A percentile compares a stretch with the other conserved stretches of the same genome.
Evolutionary conservation across 2,329 filamentous ascomycete species (phyloP).

Genomic region (Xylariaceae sp.): DNA sequence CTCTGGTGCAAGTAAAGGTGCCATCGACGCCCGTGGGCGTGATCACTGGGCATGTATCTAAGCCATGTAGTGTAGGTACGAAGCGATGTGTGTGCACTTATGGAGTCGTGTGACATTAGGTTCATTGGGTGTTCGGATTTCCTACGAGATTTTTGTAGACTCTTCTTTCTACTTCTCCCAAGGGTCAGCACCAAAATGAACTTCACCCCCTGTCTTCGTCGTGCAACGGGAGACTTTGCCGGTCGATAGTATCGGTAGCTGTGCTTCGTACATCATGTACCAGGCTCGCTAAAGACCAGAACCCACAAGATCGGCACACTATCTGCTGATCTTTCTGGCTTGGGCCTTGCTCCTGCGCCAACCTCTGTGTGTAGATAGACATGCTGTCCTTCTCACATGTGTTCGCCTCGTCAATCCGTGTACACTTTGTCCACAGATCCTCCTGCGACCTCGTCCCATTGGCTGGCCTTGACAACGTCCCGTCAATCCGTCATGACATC

Average conservation of each 20-base stretch:
- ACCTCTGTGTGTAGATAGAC: background rate
- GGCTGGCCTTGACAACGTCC: slow-evolving; percentile 15
- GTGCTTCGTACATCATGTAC: background rate
- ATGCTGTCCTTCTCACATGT: slow-evolving; percentile 13
- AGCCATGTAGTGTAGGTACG: too few species aligned
- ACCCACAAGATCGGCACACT: slow-evolving; percentile 13
- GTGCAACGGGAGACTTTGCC: slow-evolving; percentile 20
- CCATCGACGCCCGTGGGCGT: too few species aligned
- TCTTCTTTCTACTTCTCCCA: background rate
- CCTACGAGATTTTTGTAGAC: background rate
- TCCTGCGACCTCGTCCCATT: slow-evolving; percentile 8
- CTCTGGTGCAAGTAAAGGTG: too few species aligned
- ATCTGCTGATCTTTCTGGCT: slow-evolving; percentile 11
- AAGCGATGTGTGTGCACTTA: too few species aligned
- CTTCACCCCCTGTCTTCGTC: slow-evolving; percentile 13
- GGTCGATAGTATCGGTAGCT: slow-evolving; percentile 18
- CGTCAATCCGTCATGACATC: slow-evolving; percentile 14
- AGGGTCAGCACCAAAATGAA: slow-evolving; percentile 3
- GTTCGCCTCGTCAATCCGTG: slow-evolving; percentile 14
- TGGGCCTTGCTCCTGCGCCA: background rate
- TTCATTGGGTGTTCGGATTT: too few species aligned
- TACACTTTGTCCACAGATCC: slow-evolving; percentile 14
- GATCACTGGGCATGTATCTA: too few species aligned
- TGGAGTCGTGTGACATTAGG: too few species aligned
- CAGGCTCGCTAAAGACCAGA: slow-evolving; percentile 16